Conservation (phyloP, 1,284 basidiomycete genomes). For the Coniferiporia weirii region DNA sequence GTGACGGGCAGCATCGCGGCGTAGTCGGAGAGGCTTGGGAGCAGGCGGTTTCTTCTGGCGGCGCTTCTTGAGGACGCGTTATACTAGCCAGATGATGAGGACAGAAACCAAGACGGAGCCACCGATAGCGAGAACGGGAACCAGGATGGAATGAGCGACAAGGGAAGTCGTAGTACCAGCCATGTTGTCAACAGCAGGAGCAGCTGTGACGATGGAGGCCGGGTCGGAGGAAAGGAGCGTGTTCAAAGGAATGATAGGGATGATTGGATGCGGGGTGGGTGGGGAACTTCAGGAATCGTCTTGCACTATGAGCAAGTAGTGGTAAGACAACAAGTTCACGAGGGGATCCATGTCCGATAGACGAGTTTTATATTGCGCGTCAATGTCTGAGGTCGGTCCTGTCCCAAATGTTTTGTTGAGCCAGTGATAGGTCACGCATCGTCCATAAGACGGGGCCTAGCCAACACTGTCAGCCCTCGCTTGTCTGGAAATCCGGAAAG, state of each 20-base stretch:
- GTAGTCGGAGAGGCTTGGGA: not conserved
- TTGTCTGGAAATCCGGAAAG: too few species aligned
- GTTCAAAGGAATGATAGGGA: not conserved
- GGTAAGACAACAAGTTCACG: too few species aligned
- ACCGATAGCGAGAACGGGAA: not conserved
- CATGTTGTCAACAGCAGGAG: not conserved
- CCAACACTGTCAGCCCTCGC: too few species aligned
- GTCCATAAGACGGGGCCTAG: too few species aligned
- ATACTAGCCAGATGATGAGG: not conserved
- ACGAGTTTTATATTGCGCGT: too few species aligned
- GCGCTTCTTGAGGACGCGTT: not conserved
- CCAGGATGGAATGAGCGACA: not conserved
- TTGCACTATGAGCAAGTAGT: too few species aligned
- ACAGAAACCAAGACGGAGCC: not conserved
- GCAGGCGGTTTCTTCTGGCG: not conserved
- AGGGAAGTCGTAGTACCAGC: too few species aligned
- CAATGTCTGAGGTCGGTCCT: too few species aligned
- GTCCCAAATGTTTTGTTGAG: too few species aligned
- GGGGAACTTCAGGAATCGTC: too few species aligned
- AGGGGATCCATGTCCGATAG: too few species aligned
- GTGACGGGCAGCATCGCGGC: not conserved
- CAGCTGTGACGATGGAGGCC: not conserved
- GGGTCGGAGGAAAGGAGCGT: not conserved
- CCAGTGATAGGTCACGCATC: too few species aligned
- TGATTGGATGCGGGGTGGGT: not conserved